Conservation (phyloP, 2,329 filamentous ascomycete genomes). For the Cladophialophora psammophila region DNA sequence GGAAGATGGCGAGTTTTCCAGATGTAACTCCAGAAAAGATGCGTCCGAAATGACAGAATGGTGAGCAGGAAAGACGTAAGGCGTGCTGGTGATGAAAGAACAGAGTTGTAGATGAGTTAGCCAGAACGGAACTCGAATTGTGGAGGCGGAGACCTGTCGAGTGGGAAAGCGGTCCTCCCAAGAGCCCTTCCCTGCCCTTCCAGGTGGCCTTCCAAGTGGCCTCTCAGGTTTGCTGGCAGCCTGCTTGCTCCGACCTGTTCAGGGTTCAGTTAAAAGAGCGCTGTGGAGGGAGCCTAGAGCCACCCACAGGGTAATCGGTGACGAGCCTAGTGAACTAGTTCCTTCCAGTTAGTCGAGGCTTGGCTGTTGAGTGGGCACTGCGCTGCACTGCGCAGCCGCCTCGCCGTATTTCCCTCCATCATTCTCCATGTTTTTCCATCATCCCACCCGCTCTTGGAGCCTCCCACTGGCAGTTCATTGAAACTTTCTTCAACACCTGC, state of each 20-base stretch:
- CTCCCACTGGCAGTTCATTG: neutral
- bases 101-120: conserved; percentile 13
- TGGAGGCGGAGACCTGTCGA: conserved; percentile 5
- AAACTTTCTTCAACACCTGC: conserved; percentile 4
- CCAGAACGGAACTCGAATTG: conserved; percentile 1
- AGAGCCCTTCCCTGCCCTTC: neutral
- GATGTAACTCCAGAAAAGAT: neutral
- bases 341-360: conserved; percentile 1
- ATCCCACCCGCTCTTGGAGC: neutral
- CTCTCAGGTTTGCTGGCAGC: neutral
- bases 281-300: neutral
- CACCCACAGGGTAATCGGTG: conserved; percentile 8
- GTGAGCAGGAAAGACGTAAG: conserved; percentile 4
- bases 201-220: neutral
- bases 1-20: neutral
- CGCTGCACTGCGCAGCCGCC: neutral
- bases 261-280: neutral
- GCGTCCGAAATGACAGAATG: neutral
- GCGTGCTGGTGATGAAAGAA: conserved; percentile 16
- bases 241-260: neutral
- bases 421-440: conserved; percentile 7
- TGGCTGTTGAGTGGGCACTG: neutral
- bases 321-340: neutral
- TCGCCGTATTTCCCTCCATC: conserved; percentile 2
- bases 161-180: neutral